These are phyloP conservation scores for Entonaema liquescens DNA, from an alignment of 495 filamentous ascomycete species.

Conservation along the genomic window DNA sequence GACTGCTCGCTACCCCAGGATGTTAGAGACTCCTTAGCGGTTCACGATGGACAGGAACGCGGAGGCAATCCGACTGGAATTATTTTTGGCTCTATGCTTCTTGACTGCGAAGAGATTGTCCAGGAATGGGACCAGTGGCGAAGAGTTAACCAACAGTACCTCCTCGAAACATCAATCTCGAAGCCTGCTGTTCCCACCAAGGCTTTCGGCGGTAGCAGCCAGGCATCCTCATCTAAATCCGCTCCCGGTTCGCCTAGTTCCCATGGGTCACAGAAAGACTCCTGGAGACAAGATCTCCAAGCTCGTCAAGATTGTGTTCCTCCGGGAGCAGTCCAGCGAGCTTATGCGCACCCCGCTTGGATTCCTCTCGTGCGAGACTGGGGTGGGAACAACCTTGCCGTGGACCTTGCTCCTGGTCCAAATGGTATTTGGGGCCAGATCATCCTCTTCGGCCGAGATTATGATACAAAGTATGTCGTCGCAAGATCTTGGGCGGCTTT, in stretches of 20 bases:
- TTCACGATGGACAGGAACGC: slow-evolving; percentile 96
- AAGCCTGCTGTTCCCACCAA: slow-evolving; percentile 70
- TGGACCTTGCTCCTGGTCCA: slow-evolving; percentile 93
- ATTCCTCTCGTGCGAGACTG: slow-evolving; percentile 96
- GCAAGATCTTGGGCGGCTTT: slow-evolving; percentile 92
- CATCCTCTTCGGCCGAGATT: slow-evolving; percentile 96
- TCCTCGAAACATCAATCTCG: slow-evolving; percentile 64
- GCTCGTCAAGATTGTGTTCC: slow-evolving; percentile 90
- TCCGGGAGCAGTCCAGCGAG: slow-evolving; percentile 84
- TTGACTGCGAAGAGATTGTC: slow-evolving; percentile 98
- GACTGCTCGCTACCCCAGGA: slow-evolving; percentile 95
- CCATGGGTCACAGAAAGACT: slow-evolving; percentile 63
- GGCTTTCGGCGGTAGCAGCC: slow-evolving; percentile 67
- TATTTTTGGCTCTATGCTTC: slow-evolving; percentile 91
- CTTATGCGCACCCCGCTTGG: slow-evolving; percentile 94
- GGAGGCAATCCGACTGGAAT: slow-evolving; percentile 90
- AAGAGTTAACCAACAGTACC: slow-evolving; percentile 87
- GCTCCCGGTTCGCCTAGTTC: slow-evolving; percentile 61
- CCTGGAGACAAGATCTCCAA: slow-evolving; percentile 86
- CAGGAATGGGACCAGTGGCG: slow-evolving; percentile 98
- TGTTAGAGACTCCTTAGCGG: slow-evolving; percentile 86
- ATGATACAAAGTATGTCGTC: slow-evolving; percentile 97
- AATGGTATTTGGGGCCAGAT: slow-evolving; percentile 94
- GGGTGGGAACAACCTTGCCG: slow-evolving; percentile 96
- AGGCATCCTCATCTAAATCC: slow-evolving; percentile 59